Conservation (phyloP, 2,329 filamentous ascomycete genomes). For the Passalora sequoiae region DNA sequence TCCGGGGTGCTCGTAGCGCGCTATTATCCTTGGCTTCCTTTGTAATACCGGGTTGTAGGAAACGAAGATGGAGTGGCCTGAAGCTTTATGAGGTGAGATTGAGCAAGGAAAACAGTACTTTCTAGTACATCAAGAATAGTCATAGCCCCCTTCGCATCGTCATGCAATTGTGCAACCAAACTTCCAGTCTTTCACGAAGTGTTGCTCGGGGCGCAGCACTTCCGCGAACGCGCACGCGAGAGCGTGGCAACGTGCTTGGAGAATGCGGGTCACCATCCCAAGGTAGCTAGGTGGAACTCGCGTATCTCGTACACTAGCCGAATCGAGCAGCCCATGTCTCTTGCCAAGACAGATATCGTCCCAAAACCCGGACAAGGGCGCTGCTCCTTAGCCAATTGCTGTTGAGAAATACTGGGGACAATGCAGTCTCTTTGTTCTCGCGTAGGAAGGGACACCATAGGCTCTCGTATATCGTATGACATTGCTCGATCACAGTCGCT, state of each 20-base stretch:
- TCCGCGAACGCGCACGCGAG: background rate
- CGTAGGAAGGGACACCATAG: too few species aligned
- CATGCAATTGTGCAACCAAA: background rate
- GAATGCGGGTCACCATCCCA: too few species aligned
- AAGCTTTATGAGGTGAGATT: background rate
- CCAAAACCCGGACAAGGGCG: too few species aligned
- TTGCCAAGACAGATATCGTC: too few species aligned
- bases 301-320: slow-evolving; percentile 4
- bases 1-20: too few species aligned
- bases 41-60: too few species aligned
- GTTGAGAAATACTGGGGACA: too few species aligned
- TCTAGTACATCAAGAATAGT: background rate
- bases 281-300: too few species aligned
- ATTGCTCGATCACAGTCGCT: background rate
- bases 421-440: background rate
- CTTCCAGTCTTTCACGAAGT: background rate
- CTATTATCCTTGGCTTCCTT: too few species aligned
- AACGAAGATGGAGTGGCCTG: too few species aligned
- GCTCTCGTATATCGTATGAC: slow-evolving; percentile 13
- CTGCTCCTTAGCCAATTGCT: background rate
- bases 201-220: background rate
- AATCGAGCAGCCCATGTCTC: background rate
- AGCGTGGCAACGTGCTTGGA: too few species aligned
- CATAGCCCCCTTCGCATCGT: background rate
- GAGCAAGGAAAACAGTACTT: background rate